Evolutionary conservation across 225 moss, liverwort and hornwort species (phyloP).

Genomic region (Pleurozium schreberi): DNA sequence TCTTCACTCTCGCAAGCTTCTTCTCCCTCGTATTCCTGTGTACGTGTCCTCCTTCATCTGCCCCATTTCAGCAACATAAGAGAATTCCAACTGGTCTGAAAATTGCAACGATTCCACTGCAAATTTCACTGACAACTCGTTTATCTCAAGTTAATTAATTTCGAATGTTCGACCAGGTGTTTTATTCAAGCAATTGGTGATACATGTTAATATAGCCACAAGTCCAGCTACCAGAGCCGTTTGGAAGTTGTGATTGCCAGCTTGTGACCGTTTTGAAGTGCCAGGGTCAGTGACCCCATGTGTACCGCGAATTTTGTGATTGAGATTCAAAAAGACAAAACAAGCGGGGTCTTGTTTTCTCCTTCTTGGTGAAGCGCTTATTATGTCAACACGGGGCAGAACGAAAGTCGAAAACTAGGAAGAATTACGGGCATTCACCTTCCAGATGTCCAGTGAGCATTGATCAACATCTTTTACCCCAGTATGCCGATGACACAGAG

Average conservation of each 20-base stretch:
- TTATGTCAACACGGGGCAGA: no score
- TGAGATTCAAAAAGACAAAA: neutral
- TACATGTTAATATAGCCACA: neutral
- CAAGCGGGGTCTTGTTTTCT: neutral
- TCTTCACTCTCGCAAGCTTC: no score
- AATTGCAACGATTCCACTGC: neutral
- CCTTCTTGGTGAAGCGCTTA: no score
- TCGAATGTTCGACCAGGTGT: slow-evolving; percentile 1
- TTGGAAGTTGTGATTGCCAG: neutral
- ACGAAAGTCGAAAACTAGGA: no score
- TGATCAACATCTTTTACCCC: no score
- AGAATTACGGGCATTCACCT: no score
- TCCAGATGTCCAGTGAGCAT: no score
- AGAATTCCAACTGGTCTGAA: no score
- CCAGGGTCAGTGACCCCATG: neutral
- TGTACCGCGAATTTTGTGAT: neutral
- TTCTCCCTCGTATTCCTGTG: neutral
- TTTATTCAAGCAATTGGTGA: neutral
- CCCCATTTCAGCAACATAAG: neutral
- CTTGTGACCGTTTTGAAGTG: neutral
- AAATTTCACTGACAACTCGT: neutral
- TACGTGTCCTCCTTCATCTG: neutral
- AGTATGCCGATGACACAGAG: no score
- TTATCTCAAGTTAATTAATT: neutral
- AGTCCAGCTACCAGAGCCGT: neutral